These are phyloP conservation scores for Rhododendron mucronatum DNA, from an alignment of 148 eudicot species.

Conservation along the genomic window DNA sequence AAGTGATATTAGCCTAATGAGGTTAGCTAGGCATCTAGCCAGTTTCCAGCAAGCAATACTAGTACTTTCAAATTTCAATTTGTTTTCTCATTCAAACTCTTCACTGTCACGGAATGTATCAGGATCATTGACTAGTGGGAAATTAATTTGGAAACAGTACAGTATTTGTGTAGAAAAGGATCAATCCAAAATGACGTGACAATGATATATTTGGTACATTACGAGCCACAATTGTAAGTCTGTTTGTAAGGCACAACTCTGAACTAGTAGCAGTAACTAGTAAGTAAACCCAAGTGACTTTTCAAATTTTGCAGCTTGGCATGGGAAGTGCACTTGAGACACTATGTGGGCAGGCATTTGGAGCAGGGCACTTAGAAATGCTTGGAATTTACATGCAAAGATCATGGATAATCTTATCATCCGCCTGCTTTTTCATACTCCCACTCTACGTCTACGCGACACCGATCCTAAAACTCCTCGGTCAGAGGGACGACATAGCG, in stretches of 20 bases:
- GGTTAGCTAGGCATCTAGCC: no score
- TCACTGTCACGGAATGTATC: no score
- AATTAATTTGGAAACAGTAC: no score
- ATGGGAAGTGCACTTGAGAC: slow-evolving; percentile 98
- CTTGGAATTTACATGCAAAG: slow-evolving; percentile 93
- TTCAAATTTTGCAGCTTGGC: slow-evolving; percentile 55
- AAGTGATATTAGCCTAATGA: no score
- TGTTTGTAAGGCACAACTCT: background rate
- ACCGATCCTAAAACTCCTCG: slow-evolving; percentile 57
- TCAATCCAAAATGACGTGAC: no score
- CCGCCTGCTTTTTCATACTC: slow-evolving; percentile 45
- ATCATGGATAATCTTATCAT: slow-evolving; percentile 72
- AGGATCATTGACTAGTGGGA: no score
- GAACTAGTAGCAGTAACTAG: background rate
- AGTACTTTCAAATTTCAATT: no score
- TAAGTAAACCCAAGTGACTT: background rate
- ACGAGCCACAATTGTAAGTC: no score
- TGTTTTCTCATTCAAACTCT: no score
- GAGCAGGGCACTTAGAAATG: slow-evolving; percentile 85
- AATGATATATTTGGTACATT: no score
- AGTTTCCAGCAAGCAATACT: no score
- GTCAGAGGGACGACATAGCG: slow-evolving; percentile 73
- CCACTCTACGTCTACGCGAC: slow-evolving; percentile 76
- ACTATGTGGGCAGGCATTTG: slow-evolving; percentile 89
- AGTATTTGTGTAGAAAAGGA: no score